These are phyloP conservation scores for Ophiobolus disseminans DNA, from an alignment of 2,329 filamentous ascomycete genomes.

Conservation along the genomic window DNA sequence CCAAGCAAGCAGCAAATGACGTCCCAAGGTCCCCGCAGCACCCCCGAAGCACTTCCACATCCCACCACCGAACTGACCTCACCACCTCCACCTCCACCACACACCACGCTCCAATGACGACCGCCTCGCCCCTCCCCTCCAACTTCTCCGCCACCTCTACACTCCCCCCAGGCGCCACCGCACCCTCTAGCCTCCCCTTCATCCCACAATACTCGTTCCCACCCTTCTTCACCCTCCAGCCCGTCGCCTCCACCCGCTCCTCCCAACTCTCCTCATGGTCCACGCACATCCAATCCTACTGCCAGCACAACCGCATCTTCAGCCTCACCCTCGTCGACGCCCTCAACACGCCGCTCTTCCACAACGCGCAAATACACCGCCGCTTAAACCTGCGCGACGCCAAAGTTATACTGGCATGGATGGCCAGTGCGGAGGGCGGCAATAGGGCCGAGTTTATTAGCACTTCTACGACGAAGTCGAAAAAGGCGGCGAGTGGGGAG, in stretches of 20 bases:
- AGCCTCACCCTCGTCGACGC: slow-evolving; percentile 70
- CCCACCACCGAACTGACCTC: neutral
- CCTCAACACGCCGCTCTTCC: slow-evolving; percentile 63
- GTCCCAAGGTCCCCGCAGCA: slow-evolving; percentile 24
- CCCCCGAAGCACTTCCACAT: slow-evolving; percentile 1
- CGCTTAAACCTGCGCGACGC: slow-evolving; percentile 61
- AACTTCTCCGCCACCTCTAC: slow-evolving; percentile 15
- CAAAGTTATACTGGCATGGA: slow-evolving; percentile 62
- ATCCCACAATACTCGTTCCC: slow-evolving; percentile 73
- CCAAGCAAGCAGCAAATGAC: slow-evolving; percentile 26
- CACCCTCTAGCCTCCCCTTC: slow-evolving; percentile 46
- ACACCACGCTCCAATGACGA: slow-evolving; percentile 15
- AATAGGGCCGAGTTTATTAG: slow-evolving; percentile 70
- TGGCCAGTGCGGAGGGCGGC: slow-evolving; percentile 61
- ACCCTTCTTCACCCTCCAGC: slow-evolving; percentile 84
- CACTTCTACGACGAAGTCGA: slow-evolving; percentile 11
- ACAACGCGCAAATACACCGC: slow-evolving; percentile 54
- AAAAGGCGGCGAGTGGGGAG: slow-evolving; percentile 30
- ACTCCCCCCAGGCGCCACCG: slow-evolving; percentile 10
- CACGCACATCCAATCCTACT: slow-evolving; percentile 83
- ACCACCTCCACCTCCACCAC: neutral
- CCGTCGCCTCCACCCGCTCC: slow-evolving; percentile 74
- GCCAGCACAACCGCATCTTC: slow-evolving; percentile 77
- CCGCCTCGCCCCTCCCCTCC: slow-evolving; percentile 12
- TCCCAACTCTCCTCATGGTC: slow-evolving; percentile 86